Percentiles rank a stretch among this genome's conserved stretches.
Evolutionary conservation across 495 filamentous ascomycete species (phyloP).

Genomic region (Lophiostoma macrostomum): DNA sequence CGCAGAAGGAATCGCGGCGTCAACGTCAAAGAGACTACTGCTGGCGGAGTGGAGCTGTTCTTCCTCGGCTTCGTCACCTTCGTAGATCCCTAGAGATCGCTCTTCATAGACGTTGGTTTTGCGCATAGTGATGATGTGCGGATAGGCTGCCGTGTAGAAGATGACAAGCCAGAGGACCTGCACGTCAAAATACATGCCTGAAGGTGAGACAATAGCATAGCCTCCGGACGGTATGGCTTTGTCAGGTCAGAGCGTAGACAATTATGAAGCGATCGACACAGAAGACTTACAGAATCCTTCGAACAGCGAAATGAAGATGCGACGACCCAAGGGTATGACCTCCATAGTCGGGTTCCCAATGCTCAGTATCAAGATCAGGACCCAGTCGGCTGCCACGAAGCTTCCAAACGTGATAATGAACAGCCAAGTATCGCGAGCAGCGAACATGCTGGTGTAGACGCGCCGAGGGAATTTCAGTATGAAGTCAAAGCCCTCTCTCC

Average conservation of each 20-base stretch:
- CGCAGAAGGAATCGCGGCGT: too few relatives aligned
- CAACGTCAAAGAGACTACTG: too few relatives aligned
- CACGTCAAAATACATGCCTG: conserved; percentile 3
- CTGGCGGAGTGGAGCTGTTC: too few relatives aligned
- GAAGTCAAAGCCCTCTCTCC: conserved; percentile 6
- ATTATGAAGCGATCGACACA: too few relatives aligned
- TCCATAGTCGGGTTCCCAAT: conserved; percentile 6
- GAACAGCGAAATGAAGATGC: conserved; percentile 9
- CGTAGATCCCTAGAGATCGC: conserved; percentile 9
- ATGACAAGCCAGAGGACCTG: conserved; percentile 12
- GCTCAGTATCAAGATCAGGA: conserved; percentile 6
- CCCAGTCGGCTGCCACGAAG: conserved; percentile 2
- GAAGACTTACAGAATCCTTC: too few relatives aligned
- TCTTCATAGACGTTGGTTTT: conserved; percentile 12
- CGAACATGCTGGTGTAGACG: conserved; percentile 14
- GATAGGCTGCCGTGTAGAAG: conserved; percentile 16
- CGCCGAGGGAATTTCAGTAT: conserved; percentile 9
- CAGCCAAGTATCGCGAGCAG: background rate
- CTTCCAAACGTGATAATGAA: conserved; percentile 1
- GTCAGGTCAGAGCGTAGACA: too few relatives aligned
- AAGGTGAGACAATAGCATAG: too few relatives aligned
- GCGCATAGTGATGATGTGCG: conserved; percentile 10
- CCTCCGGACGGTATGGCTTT: too few relatives aligned
- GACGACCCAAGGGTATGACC: background rate
- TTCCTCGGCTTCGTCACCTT: background rate